These are phyloP conservation scores for Phytopythium delawarense DNA, from an alignment of 352 stramenopile species.

Conservation along the genomic window DNA sequence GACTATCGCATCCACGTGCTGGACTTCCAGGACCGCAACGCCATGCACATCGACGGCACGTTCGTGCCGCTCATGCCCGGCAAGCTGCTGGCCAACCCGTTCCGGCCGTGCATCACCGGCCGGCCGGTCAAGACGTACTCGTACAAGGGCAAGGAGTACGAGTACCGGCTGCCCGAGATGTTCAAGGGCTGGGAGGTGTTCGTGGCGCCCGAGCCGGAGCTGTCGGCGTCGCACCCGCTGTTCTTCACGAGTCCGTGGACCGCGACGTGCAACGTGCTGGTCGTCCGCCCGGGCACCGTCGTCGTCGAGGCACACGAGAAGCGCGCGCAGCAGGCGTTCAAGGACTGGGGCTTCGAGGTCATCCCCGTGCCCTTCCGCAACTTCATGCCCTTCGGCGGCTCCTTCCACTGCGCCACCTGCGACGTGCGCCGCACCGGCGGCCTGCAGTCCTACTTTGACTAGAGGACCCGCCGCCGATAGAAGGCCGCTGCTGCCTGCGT, in stretches of 20 bases:
- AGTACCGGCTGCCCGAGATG: slow-evolving; percentile 88
- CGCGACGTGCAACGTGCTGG: slow-evolving; percentile 88
- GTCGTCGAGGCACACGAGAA: slow-evolving; percentile 86
- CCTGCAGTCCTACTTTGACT: slow-evolving; percentile 86
- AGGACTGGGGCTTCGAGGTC: slow-evolving; percentile 87
- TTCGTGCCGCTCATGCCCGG: slow-evolving; percentile 85
- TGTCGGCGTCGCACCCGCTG: slow-evolving; percentile 72
- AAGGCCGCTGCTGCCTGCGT: background rate
- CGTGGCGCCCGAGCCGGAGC: slow-evolving; percentile 77
- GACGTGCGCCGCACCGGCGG: slow-evolving; percentile 79
- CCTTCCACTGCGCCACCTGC: slow-evolving; percentile 88
- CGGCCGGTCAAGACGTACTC: slow-evolving; percentile 82
- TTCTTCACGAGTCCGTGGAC: slow-evolving; percentile 91
- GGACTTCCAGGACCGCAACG: slow-evolving; percentile 89
- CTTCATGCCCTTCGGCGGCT: slow-evolving; percentile 89
- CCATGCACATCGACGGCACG: slow-evolving; percentile 90
- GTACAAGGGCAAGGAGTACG: slow-evolving; percentile 87
- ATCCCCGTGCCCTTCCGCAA: slow-evolving; percentile 88
- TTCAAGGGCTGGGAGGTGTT: slow-evolving; percentile 91
- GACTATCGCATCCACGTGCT: slow-evolving; percentile 86
- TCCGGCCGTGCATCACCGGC: slow-evolving; percentile 84
- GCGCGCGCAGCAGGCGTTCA: slow-evolving; percentile 73
- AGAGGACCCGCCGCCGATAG: slow-evolving; percentile 1
- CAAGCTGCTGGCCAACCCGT: slow-evolving; percentile 86
- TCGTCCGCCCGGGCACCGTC: slow-evolving; percentile 76